Evolutionary conservation across 164 flowering plant genomes (phyloP).

Genomic region (Protea cynaroides): DNA sequence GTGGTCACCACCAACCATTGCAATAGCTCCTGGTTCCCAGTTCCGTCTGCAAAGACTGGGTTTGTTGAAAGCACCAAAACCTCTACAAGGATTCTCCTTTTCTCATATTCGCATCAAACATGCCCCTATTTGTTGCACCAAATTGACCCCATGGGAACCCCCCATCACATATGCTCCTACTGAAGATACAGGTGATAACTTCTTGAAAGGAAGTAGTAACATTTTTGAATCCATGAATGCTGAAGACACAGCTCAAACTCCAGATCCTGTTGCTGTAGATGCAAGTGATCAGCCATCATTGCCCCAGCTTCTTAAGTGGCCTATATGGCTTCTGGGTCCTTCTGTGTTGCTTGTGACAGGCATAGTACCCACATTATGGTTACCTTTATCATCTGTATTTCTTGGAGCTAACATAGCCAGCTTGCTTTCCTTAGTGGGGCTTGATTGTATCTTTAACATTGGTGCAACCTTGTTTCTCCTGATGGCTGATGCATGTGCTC

Average conservation of each 20-base stretch:
- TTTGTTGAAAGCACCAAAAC: constrained; percentile 16
- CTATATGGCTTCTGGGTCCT: constrained; percentile 91
- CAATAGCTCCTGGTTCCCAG: constrained; percentile 5
- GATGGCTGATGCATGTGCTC: constrained; percentile 83
- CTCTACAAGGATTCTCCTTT: constrained; percentile 7
- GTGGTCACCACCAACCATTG: constrained; percentile 14
- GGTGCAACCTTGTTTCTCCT: constrained; percentile 86
- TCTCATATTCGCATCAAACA: constrained; percentile 16
- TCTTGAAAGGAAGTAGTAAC: constrained; percentile 27
- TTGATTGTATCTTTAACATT: constrained; percentile 82
- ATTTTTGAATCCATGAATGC: constrained; percentile 53
- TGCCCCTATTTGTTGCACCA: constrained; percentile 35
- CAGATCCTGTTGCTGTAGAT: constrained; percentile 8
- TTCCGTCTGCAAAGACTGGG: constrained; percentile 9
- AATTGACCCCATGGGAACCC: constrained; percentile 62
- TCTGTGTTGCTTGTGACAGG: constrained; percentile 67
- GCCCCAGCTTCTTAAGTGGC: constrained; percentile 58
- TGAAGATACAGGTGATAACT: constrained; percentile 25
- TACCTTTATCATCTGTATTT: constrained; percentile 74
- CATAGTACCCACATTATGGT: constrained; percentile 83
- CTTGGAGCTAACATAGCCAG: constrained; percentile 83
- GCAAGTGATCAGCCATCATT: constrained; percentile 13
- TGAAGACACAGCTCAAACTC: constrained; percentile 25
- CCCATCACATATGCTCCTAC: constrained; percentile 44
- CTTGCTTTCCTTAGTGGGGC: constrained; percentile 75